These are phyloP conservation scores for Glycine soja DNA, from an alignment of 306 rosid genomes.

Conservation along the genomic window DNA sequence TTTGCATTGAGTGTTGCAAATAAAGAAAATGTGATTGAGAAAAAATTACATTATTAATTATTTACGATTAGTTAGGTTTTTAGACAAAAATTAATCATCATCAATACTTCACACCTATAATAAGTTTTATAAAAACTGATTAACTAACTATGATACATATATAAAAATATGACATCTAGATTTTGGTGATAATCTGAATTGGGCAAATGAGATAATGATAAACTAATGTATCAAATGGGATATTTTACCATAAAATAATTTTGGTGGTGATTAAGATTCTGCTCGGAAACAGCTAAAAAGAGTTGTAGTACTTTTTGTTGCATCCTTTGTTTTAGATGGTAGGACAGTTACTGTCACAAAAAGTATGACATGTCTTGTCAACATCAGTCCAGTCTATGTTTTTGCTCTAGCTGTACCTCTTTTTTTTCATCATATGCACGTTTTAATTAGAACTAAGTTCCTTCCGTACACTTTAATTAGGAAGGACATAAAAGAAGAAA, in stretches of 20 bases:
- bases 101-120: no score
- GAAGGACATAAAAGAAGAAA: not conserved
- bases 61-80: no score
- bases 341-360: not conserved
- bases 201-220: not conserved
- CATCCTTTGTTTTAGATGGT: not conserved
- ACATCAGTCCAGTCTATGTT: not conserved
- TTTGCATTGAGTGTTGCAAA: no score
- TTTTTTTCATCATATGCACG: not conserved
- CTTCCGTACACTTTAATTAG: not conserved
- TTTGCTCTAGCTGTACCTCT: not conserved
- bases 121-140: no score
- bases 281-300: not conserved
- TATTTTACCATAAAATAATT: not conserved
- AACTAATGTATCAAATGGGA: not conserved
- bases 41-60: no score
- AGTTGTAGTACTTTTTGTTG: not conserved
- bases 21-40: no score
- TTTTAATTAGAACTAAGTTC: not conserved
- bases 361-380: not conserved
- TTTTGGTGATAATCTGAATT: not conserved
- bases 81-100: no score
- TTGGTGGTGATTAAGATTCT: not conserved
- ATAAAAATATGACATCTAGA: no score
- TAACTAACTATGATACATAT: no score